Percentiles rank a stretch among this genome's conserved stretches.
phyloP scores from a whole-genome alignment of 371 early-diverging fungal genomes.

The Actinomucor elegans region DNA sequence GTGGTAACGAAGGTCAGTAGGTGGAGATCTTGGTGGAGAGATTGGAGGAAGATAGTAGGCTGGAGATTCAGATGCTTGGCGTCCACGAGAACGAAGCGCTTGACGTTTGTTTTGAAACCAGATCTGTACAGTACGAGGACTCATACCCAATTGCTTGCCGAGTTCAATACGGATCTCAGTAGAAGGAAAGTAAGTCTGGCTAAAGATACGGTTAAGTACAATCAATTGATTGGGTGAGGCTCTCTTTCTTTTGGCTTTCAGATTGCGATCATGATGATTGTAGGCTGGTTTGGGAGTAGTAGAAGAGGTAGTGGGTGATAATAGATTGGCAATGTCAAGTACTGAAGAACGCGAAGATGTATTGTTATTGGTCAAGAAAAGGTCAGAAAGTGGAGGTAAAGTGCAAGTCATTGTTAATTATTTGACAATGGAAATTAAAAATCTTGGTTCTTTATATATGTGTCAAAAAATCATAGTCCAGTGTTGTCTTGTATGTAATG shows the following conservation, averaged over 20 bases:
- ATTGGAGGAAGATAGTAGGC: constrained; percentile 48
- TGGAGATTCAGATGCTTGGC: constrained; percentile 46
- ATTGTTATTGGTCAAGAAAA: constrained; percentile 15
- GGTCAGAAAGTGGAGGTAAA: constrained; percentile 41
- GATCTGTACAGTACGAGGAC: constrained; percentile 78
- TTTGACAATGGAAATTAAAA: background rate
- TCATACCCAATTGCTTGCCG: constrained; percentile 88
- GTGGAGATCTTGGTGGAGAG: constrained; percentile 45
- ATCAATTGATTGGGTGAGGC: constrained; percentile 50
- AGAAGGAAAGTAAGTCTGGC: constrained; percentile 58
- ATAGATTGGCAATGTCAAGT: constrained; percentile 13
- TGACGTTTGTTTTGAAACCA: constrained; percentile 97
- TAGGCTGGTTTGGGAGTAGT: background rate
- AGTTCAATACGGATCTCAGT: constrained; percentile 82
- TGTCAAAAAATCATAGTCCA: constrained; percentile 2
- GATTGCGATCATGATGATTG: constrained; percentile 4
- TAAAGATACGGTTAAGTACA: constrained; percentile 53
- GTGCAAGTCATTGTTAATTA: constrained; percentile 24
- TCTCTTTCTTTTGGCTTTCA: constrained; percentile 51
- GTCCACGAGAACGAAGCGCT: constrained; percentile 49
- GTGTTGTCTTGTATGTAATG: constrained; percentile 21
- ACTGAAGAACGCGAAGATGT: constrained; percentile 11
- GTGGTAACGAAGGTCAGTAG: constrained; percentile 7
- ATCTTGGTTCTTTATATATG: constrained; percentile 11
- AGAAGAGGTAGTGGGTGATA: constrained; percentile 7